Evolutionary conservation across 441 rosid species (phyloP).

Genomic region (Cnidoscolus chayamansa): DNA sequence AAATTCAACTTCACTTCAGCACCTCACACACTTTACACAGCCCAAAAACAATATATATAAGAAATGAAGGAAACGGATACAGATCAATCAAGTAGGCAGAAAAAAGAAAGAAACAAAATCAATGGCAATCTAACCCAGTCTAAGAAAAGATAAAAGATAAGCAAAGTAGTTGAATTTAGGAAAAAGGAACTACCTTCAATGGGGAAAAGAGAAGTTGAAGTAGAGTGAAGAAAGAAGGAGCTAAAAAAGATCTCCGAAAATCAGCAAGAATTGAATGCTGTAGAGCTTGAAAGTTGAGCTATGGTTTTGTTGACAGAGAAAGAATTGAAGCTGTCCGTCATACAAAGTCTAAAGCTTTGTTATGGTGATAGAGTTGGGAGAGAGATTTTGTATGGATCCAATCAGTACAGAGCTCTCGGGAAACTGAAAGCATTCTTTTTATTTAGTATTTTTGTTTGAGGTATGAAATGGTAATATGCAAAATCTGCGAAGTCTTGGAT

Average conservation of each 20-base stretch:
- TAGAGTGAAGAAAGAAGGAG: not conserved
- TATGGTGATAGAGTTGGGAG: not conserved
- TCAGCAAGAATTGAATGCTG: conserved; percentile 28
- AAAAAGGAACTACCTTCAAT: conserved; percentile 22
- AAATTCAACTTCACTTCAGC: conserved; percentile 23
- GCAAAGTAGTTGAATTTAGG: not conserved
- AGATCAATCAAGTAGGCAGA: conserved; percentile 27
- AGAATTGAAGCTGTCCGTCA: too few relatives aligned
- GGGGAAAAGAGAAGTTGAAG: conserved; percentile 4
- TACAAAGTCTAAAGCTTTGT: not conserved
- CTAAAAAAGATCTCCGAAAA: conserved; percentile 22
- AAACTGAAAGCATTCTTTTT: conserved; percentile 22
- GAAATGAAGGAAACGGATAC: conserved; percentile 11
- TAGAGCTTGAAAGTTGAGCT: not conserved
- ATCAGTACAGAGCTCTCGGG: conserved; percentile 44
- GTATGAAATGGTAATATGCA: not conserved
- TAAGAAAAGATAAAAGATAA: conserved; percentile 7
- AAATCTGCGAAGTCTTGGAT: not conserved
- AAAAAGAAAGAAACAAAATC: conserved; percentile 12
- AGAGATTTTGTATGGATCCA: conserved; percentile 51
- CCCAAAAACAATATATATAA: conserved; percentile 11
- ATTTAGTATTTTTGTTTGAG: conserved; percentile 3
- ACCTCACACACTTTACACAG: not conserved
- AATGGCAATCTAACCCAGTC: conserved; percentile 23
- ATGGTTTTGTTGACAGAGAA: not conserved